Evolutionary conservation across 2,329 filamentous ascomycete species (phyloP).

Genomic region (Apiospora phragmitis): DNA sequence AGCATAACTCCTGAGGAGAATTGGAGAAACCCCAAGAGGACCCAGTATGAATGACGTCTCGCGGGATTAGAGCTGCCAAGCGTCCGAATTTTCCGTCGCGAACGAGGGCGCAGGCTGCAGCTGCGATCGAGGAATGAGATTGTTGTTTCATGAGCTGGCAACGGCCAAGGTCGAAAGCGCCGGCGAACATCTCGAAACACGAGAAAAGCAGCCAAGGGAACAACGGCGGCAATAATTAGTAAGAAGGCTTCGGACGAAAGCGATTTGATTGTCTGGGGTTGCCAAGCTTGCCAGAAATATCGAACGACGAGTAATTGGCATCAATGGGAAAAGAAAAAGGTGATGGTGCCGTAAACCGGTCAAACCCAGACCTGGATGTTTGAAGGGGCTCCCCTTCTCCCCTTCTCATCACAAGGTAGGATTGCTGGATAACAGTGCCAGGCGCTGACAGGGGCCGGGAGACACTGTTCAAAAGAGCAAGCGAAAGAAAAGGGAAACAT

Average conservation of each 20-base stretch:
- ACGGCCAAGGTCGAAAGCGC: background rate
- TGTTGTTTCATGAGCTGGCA: background rate
- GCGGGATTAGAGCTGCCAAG: background rate
- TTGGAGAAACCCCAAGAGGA: background rate
- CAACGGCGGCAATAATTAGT: conserved; percentile 4
- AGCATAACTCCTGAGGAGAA: background rate
- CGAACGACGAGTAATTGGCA: background rate
- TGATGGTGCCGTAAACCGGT: conserved; percentile 1
- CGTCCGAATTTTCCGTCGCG: background rate
- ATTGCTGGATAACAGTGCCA: background rate
- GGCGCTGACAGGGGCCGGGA: background rate
- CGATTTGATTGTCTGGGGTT: background rate
- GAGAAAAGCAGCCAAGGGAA: background rate
- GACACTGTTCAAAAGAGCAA: background rate
- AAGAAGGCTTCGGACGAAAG: background rate
- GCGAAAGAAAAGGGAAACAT: background rate
- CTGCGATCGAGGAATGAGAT: background rate
- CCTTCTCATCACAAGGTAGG: conserved; percentile 6
- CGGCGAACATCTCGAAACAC: conserved; percentile 3
- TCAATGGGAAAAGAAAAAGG: background rate
- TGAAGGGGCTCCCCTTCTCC: conserved; percentile 9
- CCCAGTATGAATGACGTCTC: background rate
- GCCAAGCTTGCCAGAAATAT: background rate
- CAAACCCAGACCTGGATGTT: background rate
- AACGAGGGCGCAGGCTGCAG: background rate